These are phyloP conservation scores for Cordia subcordata DNA, from an alignment of 257 asterid genomes.

Conservation along the genomic window DNA sequence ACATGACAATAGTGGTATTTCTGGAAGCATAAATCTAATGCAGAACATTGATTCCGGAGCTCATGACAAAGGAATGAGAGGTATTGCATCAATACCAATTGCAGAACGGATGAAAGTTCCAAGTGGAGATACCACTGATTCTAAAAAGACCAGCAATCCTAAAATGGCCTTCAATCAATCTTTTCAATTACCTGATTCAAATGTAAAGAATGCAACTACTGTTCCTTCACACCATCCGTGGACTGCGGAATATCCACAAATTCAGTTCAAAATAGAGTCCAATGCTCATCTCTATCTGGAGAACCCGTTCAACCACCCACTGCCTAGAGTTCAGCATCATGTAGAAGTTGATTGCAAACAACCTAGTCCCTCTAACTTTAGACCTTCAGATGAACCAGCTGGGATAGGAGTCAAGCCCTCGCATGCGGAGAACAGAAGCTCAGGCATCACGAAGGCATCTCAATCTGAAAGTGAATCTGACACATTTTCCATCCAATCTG, in stretches of 20 bases:
- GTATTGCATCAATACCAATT: constrained; percentile 22
- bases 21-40: constrained; percentile 25
- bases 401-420: constrained; percentile 17
- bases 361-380: constrained; percentile 12
- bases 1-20: constrained; percentile 22
- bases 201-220: constrained; percentile 27
- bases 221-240: constrained; percentile 32
- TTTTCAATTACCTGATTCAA: constrained; percentile 25
- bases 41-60: constrained; percentile 34
- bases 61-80: constrained; percentile 25
- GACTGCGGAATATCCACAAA: constrained; percentile 27
- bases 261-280: constrained; percentile 31
- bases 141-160: constrained; percentile 29
- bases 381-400: constrained; percentile 16
- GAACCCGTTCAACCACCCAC: constrained; percentile 24
- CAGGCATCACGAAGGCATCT: constrained; percentile 20
- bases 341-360: constrained; percentile 15
- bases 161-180: constrained; percentile 27
- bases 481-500: constrained; percentile 34
- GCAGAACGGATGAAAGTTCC: constrained; percentile 23
- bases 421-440: constrained; percentile 19
- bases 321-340: constrained; percentile 15
- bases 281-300: constrained; percentile 24
- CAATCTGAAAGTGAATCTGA: constrained; percentile 27
- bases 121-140: constrained; percentile 28